phyloP scores from a whole-genome alignment of 2,329 filamentous ascomycete species.

The Leptographium lundbergii region DNA sequence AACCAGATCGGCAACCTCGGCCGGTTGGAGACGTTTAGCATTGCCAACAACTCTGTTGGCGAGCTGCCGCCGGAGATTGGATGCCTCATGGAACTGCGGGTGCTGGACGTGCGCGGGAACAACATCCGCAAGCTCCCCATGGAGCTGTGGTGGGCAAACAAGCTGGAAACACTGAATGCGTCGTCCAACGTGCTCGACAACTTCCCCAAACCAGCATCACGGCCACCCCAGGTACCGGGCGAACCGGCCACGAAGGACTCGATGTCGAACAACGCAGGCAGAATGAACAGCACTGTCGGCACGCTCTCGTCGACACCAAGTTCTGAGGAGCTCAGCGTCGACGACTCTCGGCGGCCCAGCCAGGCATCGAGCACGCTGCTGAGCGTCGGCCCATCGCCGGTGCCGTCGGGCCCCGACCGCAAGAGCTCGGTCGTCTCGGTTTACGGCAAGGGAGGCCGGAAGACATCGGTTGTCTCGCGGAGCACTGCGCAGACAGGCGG shows the following conservation, averaged over 20 bases:
- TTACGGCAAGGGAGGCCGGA: constrained; percentile 66
- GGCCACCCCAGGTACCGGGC: constrained; percentile 48
- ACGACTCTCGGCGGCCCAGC: constrained; percentile 60
- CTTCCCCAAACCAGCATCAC: constrained; percentile 77
- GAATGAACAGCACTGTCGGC: constrained; percentile 25
- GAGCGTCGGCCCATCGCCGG: constrained; percentile 63
- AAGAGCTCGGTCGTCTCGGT: constrained; percentile 80
- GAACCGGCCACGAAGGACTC: constrained; percentile 20
- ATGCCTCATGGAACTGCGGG: constrained; percentile 69
- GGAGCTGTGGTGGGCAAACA: constrained; percentile 93
- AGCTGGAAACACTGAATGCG: constrained; percentile 81
- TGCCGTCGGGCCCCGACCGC: constrained; percentile 44
- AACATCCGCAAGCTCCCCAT: constrained; percentile 80
- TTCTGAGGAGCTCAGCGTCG: constrained; percentile 59
- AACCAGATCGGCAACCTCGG: constrained; percentile 72
- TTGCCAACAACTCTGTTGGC: constrained; percentile 80
- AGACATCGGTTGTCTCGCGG: constrained; percentile 71
- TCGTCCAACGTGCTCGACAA: constrained; percentile 86
- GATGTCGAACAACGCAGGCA: constrained; percentile 22
- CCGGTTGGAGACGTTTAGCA: constrained; percentile 81
- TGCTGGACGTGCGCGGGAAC: constrained; percentile 84
- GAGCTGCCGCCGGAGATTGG: constrained; percentile 80
- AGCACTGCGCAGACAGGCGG: constrained; percentile 32
- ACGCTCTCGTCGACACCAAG: constrained; percentile 50
- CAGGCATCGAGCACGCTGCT: constrained; percentile 67